Evolutionary conservation across 192 early-diverging fungal species (phyloP).

Genomic region (Coemansia aciculifera): DNA sequence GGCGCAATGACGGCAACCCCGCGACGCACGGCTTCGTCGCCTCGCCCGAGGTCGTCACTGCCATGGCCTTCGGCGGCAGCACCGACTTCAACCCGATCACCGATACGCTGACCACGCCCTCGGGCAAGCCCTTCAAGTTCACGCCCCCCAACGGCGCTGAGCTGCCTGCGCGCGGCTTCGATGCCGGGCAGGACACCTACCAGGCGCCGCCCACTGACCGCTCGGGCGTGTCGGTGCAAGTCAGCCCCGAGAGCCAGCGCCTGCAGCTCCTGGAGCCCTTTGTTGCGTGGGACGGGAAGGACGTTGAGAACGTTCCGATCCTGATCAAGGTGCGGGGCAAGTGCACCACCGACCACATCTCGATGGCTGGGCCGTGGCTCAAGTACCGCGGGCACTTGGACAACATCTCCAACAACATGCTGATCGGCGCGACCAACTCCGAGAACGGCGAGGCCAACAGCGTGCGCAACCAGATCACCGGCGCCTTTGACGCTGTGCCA

Average conservation of each 20-base stretch:
- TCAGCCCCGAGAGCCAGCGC: constrained; percentile 83
- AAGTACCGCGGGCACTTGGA: constrained; percentile 98
- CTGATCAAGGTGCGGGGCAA: constrained; percentile 97
- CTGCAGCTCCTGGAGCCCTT: constrained; percentile 92
- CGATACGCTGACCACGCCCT: constrained; percentile 73
- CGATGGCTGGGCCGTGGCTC: constrained; percentile 87
- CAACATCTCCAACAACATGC: constrained; percentile 99
- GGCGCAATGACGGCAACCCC: constrained; percentile 91
- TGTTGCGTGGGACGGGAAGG: constrained; percentile 84
- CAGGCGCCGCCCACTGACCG: constrained; percentile 91
- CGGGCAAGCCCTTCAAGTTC: constrained; percentile 97
- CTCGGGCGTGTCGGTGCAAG: constrained; percentile 67
- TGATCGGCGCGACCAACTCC: constrained; percentile 94
- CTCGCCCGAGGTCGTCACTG: constrained; percentile 95
- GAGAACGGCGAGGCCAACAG: constrained; percentile 80
- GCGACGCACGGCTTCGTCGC: constrained; percentile 97
- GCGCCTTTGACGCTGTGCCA: constrained; percentile 86
- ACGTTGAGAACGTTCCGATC: constrained; percentile 76
- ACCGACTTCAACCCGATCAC: constrained; percentile 89
- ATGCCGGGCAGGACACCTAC: constrained; percentile 92
- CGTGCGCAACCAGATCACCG: constrained; percentile 71
- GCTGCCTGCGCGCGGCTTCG: constrained; percentile 91
- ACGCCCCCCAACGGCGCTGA: constrained; percentile 78
- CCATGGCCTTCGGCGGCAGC: constrained; percentile 83
- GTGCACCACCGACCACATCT: constrained; percentile 99